phyloP scores from a whole-genome alignment of 2,329 filamentous ascomycete species.

The Fusarium heterosporum region DNA sequence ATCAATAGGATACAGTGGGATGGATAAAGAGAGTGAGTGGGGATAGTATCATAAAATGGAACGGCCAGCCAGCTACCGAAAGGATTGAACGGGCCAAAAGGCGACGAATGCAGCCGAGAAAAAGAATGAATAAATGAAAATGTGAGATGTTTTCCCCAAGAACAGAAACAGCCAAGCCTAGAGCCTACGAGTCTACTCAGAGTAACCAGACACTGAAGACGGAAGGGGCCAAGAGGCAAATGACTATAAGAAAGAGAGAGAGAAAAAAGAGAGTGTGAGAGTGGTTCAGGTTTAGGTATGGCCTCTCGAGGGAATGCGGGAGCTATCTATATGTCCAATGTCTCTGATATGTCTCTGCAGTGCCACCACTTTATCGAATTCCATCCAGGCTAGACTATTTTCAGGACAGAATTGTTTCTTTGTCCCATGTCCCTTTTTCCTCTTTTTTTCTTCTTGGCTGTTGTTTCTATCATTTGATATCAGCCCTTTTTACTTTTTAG shows the following conservation, averaged over 20 bases:
- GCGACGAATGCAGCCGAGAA: constrained; percentile 33
- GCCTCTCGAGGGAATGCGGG: constrained; percentile 45
- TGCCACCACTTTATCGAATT: not conserved
- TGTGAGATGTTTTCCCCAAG: constrained; percentile 22
- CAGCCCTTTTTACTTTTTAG: not conserved
- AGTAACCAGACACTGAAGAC: constrained; percentile 44
- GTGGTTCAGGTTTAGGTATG: constrained; percentile 24
- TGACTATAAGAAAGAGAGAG: not conserved
- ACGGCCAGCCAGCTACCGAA: constrained; percentile 49
- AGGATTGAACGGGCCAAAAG: constrained; percentile 49
- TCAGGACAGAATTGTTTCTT: constrained; percentile 17
- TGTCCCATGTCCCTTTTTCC: not conserved
- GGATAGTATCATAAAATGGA: constrained; percentile 13
- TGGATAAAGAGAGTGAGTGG: constrained; percentile 5
- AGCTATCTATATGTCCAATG: constrained; percentile 45
- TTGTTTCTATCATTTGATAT: constrained; percentile 21
- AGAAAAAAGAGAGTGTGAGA: constrained; percentile 15
- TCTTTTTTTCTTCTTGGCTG: not conserved
- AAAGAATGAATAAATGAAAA: constrained; percentile 15
- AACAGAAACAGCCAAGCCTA: constrained; percentile 7
- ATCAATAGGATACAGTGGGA: constrained; percentile 30
- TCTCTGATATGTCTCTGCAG: constrained; percentile 30
- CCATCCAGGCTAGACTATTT: constrained; percentile 25
- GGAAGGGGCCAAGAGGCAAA: constrained; percentile 16
- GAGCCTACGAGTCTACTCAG: not conserved